Percentiles rank a stretch among this genome's conserved stretches.
phyloP scores from a whole-genome alignment of 1,284 basidiomycete genomes.

The Microbotryum silenes-acaulis region DNA sequence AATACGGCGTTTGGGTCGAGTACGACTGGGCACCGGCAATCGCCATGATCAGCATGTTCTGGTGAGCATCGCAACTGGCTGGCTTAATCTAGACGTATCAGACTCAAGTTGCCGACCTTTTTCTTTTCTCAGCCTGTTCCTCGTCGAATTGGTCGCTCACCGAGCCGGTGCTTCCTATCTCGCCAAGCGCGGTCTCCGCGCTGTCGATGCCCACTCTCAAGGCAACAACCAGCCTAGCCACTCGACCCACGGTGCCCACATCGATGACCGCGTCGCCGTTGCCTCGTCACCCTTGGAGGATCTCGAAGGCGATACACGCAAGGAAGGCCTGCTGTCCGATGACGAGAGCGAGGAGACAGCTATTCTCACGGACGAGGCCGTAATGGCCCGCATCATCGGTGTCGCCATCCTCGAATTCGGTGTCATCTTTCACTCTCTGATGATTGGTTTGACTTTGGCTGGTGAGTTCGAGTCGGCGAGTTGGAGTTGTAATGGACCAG shows the following conservation, averaged over 20 bases:
- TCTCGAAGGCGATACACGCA: not conserved
- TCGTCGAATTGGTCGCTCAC: slow-evolving; percentile 62
- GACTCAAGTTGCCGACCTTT: slow-evolving; percentile 25
- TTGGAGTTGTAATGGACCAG: slow-evolving; percentile 59
- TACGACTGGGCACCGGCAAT: slow-evolving; percentile 69
- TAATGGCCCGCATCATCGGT: slow-evolving; percentile 69
- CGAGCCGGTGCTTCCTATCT: slow-evolving; percentile 34
- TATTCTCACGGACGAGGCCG: too few species aligned
- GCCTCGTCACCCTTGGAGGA: not conserved
- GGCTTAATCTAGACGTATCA: not conserved
- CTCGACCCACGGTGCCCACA: slow-evolving; percentile 17
- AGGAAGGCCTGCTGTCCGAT: slow-evolving; percentile 4
- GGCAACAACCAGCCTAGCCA: slow-evolving; percentile 17
- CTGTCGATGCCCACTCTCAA: slow-evolving; percentile 30
- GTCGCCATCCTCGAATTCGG: slow-evolving; percentile 83
- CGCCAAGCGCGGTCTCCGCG: slow-evolving; percentile 24
- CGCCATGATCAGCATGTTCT: slow-evolving; percentile 68
- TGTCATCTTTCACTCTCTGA: slow-evolving; percentile 71
- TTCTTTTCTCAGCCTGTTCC: slow-evolving; percentile 31
- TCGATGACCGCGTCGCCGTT: not conserved
- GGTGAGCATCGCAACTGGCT: slow-evolving; percentile 55
- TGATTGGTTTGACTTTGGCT: slow-evolving; percentile 90
- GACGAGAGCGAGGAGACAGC: slow-evolving; percentile 44
- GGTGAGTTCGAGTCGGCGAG: slow-evolving; percentile 66
- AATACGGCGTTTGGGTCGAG: slow-evolving; percentile 1